Percentiles rank a stretch among this genome's conserved stretches.
Evolutionary conservation across 2,329 filamentous ascomycete species (phyloP).

Genomic region (Anisogramma anomala): DNA sequence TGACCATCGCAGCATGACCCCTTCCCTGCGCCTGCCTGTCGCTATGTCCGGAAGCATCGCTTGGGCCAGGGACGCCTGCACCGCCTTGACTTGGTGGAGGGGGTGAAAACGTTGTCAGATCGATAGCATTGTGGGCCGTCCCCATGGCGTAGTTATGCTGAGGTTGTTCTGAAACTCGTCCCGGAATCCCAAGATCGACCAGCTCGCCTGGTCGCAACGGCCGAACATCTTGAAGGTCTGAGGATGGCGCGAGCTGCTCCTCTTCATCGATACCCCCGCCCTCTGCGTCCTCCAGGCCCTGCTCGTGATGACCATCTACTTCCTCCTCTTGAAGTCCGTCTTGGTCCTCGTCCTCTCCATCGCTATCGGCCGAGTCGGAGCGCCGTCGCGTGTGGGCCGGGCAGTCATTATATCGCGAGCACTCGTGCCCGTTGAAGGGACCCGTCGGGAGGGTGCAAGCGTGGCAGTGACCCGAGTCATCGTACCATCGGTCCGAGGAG

Average conservation of each 20-base stretch:
- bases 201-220: slow-evolving; percentile 4
- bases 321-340: not conserved
- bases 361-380: slow-evolving; percentile 1
- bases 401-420: slow-evolving; percentile 37
- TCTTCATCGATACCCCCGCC: too few relatives aligned
- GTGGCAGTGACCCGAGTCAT: not conserved
- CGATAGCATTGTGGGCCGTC: slow-evolving; percentile 3
- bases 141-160: slow-evolving; percentile 1
- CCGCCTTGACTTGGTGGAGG: not conserved
- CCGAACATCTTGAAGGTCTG: slow-evolving; percentile 4
- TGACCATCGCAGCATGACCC: slow-evolving; percentile 5
- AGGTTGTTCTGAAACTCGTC: not conserved
- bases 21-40: not conserved
- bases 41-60: not conserved
- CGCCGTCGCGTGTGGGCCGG: slow-evolving; percentile 34
- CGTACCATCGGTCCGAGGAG: slow-evolving; percentile 2
- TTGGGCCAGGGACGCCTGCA: not conserved
- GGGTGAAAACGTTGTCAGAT: slow-evolving; percentile 6
- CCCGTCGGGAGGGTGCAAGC: slow-evolving; percentile 29
- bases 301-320: not conserved
- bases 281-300: not conserved
- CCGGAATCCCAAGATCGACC: not conserved
- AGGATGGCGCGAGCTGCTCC: too few relatives aligned
- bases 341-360: slow-evolving; percentile 3
- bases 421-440: slow-evolving; percentile 32